Base-by-base conservation (phyloP, 108 stramenopile species). In the Schizochytrium sp. region DNA sequence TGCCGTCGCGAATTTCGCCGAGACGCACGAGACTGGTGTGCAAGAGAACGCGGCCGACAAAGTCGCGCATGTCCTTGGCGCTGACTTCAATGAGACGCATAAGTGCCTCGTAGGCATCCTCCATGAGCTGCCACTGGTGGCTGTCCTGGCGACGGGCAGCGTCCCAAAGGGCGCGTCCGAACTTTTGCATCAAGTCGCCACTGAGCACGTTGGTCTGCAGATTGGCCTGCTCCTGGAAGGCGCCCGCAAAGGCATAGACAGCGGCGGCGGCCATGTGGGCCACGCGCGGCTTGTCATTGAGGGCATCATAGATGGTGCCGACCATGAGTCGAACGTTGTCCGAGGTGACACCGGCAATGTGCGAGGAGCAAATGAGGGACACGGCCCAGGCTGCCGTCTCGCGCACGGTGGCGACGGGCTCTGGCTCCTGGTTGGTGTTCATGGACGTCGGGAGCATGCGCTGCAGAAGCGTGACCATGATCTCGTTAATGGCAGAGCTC, bases 211-310 rank as follows among this genome's bases (percentile, higher is more conserved):
- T 53, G 4, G 48, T 53, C 18, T 55, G 23, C 6, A 1, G 6
- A 23, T 53, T 25, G 76, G 76, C 48, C 6, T 83, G 18, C 1
- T 53, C 12, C 48, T 47, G 48, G 51, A 53, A 83, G 28, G 45
- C 48, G n/a, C 28, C 28, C n/a, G 76, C 76, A 83, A 83, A 83
- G 48, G 45, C 76, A 4, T 83, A 53, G 28, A 83, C 28, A 21
- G 76, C 76, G 51, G 76, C 51, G 18, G 76, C 76, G 45, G 76
- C 76, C 76, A 83, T 53, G 51, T 83, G 76, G 6, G 76, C 76
- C 19, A 83, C 76, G 25, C 45, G 45, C 14, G 76, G 76, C 25
- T 18, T n/a, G 28, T 83, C 76, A 4, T 45, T 12, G 28, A 83
- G 76, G n/a, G 76, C 76, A 18, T 53, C 51, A 28, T 4, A 53